These are phyloP conservation scores for Oenanthe sinensis DNA, from an alignment of 129 eudicot species.

Conservation along the genomic window DNA sequence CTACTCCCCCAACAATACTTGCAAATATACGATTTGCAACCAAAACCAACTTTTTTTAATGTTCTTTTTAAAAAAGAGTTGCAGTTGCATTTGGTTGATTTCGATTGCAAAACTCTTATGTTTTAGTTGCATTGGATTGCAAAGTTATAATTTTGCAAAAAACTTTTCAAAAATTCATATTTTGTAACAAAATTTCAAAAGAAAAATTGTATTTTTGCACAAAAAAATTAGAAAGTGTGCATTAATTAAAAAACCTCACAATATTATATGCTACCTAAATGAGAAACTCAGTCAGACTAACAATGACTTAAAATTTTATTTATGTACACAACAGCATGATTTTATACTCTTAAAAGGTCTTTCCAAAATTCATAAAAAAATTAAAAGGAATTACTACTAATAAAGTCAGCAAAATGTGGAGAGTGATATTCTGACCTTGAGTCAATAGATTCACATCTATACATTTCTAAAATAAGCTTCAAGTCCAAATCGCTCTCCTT, in stretches of 20 bases:
- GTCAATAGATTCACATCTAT: conserved; percentile 46
- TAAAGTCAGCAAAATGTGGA: not conserved
- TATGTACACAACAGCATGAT: not conserved
- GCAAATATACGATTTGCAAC: too few species aligned
- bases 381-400: not conserved
- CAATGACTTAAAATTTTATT: not conserved
- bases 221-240: too few species aligned
- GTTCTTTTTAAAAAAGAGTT: too few species aligned
- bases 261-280: not conserved
- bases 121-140: too few species aligned
- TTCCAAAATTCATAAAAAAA: not conserved
- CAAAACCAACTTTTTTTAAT: too few species aligned
- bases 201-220: too few species aligned
- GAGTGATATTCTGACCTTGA: conserved; percentile 49
- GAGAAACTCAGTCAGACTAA: not conserved
- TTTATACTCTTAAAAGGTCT: not conserved
- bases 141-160: too few species aligned
- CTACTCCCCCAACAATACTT: too few species aligned
- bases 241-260: not conserved
- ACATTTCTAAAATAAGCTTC: conserved; percentile 68
- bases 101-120: too few species aligned
- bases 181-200: too few species aligned
- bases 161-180: too few species aligned
- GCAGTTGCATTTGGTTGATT: too few species aligned
- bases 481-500: conserved; percentile 60